These are phyloP conservation scores for Fusarium sp. DNA, from an alignment of 2,329 filamentous ascomycete genomes.

Conservation along the genomic window DNA sequence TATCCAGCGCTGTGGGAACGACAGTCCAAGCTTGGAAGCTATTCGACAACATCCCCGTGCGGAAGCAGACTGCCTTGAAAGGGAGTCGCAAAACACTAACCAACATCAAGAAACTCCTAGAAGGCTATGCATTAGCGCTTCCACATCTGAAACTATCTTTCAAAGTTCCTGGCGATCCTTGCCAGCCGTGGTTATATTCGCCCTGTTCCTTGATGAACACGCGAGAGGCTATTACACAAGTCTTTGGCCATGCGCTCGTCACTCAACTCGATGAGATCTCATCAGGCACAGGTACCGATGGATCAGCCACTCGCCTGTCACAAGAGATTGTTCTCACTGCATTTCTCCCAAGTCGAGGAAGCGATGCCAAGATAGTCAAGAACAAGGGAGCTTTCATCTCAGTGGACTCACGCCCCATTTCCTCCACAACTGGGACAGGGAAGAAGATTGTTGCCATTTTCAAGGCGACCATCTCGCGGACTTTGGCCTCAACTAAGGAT, in stretches of 20 bases:
- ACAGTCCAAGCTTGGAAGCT: slow-evolving; percentile 71
- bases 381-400: slow-evolving; percentile 71
- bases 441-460: slow-evolving; percentile 70
- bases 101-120: slow-evolving; percentile 70
- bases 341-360: slow-evolving; percentile 66
- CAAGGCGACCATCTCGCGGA: slow-evolving; percentile 59
- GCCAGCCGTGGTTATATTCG: slow-evolving; percentile 70
- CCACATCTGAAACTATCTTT: slow-evolving; percentile 71
- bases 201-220: slow-evolving; percentile 62
- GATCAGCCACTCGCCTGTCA: neutral
- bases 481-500: slow-evolving; percentile 35
- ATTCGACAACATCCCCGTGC: slow-evolving; percentile 71
- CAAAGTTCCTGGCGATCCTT: slow-evolving; percentile 66
- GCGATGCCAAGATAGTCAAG: slow-evolving; percentile 56
- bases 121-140: slow-evolving; percentile 74
- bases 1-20: slow-evolving; percentile 73
- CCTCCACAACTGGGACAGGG: slow-evolving; percentile 63
- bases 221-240: slow-evolving; percentile 70
- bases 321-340: slow-evolving; percentile 48
- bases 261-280: slow-evolving; percentile 63
- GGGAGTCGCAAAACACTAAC: slow-evolving; percentile 66
- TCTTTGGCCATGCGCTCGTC: slow-evolving; percentile 69
- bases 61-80: slow-evolving; percentile 68
- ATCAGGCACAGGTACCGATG: slow-evolving; percentile 38
- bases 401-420: slow-evolving; percentile 75